phyloP scores from a whole-genome alignment of 1,284 basidiomycete species.

The Sparassis latifolia region DNA sequence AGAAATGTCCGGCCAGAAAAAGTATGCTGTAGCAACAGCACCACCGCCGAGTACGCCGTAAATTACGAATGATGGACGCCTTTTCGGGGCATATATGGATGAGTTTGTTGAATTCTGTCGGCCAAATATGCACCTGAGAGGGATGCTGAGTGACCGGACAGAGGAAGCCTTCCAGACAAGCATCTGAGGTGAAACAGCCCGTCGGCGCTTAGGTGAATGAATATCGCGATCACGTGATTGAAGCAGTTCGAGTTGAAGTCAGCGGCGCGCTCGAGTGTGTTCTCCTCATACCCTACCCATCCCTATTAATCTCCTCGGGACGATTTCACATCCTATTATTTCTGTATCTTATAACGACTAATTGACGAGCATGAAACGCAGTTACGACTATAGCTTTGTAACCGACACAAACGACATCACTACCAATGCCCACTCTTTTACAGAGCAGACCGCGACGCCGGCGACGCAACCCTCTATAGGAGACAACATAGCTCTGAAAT shows the following conservation, averaged over 20 bases:
- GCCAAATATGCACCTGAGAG: no score
- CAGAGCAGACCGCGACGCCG: constrained; percentile 12
- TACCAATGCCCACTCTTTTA: constrained; percentile 14
- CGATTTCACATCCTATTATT: constrained; percentile 15
- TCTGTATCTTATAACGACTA: constrained; percentile 10
- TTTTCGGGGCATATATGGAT: not conserved
- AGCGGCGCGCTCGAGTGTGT: not conserved
- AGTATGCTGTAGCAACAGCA: constrained; percentile 35
- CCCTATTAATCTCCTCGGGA: constrained; percentile 2
- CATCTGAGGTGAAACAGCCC: no score
- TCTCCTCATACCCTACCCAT: not conserved
- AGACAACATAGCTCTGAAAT: constrained; percentile 1
- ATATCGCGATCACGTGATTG: not conserved
- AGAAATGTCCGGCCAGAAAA: constrained; percentile 42
- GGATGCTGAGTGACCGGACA: no score
- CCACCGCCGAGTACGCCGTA: constrained; percentile 2
- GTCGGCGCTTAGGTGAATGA: not conserved
- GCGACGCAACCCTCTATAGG: constrained; percentile 10
- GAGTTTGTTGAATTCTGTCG: not conserved
- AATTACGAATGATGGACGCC: not conserved
- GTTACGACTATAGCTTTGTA: constrained; percentile 21
- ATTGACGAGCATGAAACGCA: constrained; percentile 18
- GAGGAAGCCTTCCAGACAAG: no score
- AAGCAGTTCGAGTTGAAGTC: not conserved
- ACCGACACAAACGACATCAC: constrained; percentile 8